Base-by-base conservation (phyloP, 176 grass and related monocot species). In the Phragmites australis region DNA sequence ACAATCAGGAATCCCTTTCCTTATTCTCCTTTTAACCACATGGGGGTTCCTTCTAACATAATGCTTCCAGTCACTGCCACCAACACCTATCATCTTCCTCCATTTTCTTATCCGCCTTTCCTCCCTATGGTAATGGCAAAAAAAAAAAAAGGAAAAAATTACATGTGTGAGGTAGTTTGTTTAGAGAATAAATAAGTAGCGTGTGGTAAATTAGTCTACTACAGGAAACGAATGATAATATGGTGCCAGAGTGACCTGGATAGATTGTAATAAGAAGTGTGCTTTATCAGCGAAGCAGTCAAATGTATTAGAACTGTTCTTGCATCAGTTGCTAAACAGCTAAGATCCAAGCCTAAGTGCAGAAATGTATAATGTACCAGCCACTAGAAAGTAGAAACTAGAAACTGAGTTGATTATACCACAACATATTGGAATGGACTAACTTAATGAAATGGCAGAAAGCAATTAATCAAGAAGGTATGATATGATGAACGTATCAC, bases 51-150 rank as follows among this genome's bases (percentile, higher is more conserved):
- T 92, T 88, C 92, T 93, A 89, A 91, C 81, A 89, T 95, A 99
- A 68, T 99, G 92, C 65, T 87, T 93, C 92, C 92, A 99, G 65
- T 99, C 92, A 73, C 86, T 95, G 21, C 92, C 88, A 76, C 96
- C 96, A 79, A 93, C 84, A 31, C 96, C 96, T 81, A 99, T 93
- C 92, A 99, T 99, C 87, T 93, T 93, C 88, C 96, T 95, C 96
- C 96, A 99, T 69, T 99, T 99, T 66, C 84, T 92, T 88, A 99
- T 95, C 68, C 86, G 80, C 66, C 79, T 88, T 81, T 95, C 88
- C 63, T 99, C 96, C 61, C 96, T 99, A 56, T 12, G 64, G 19
- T 75, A 65, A 82, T 52, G 48, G 41, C 23, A 56, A 41, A 89
- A 44, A 37, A 42, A 50, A 9, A 87, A 9, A 52, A 52, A 46